Evolutionary conservation across 2,329 filamentous ascomycete genomes (phyloP), one percentile per base, ranked within the genome.

Genomic region (Alternaria arbusti): DNA sequence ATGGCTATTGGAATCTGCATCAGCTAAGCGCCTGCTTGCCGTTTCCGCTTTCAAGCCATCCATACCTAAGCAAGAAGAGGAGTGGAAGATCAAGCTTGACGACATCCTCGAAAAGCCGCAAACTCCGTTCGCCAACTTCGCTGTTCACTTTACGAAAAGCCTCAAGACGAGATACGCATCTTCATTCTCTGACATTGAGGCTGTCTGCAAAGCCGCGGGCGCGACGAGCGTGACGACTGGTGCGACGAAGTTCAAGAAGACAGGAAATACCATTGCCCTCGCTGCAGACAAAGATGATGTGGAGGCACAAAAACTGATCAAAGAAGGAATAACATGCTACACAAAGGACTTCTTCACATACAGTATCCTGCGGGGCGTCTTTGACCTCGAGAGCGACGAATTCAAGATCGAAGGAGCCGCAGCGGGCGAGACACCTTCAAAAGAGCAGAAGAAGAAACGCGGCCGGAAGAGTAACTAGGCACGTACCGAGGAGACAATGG

Each of bases 111-210:
- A 66, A 6, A 67, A 76, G 36, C 75, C 82, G 2, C 75, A 79
- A 46, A 82, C 57, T 9, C 64, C 83, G 59, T 87, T 88, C 70
- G 61, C 77, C 1, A 82, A 82, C 62, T 84, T 82, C 66, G 82
- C 79, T 7, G 76, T 87, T 25, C 86, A 84, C 68, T 82, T 86
- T 71, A 86, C 84, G 0, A 77, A 77, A 10, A 70, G 77, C 3
- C 72, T 83, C 15, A 77, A 77, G 40, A 71, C 70, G 20, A 69
- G 73, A 5, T 77, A 78, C 61, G 61, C 65, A 26, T 66, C 55
- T 4, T 84, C 26, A 11, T 28, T 81, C 64, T 59, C 67, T 1
- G 79, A 82, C n/a, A 75, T 85, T 6, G 73, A 79, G 32, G 67
- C 75, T 5, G 74, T 85, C 1, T 77, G 74, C 20, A 74, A 72